A percentile compares a stretch with the other conserved stretches of the same genome.
Conservation (phyloP, 805 yeast genomes). For the Saccharomyces kudriavzevii region DNA sequence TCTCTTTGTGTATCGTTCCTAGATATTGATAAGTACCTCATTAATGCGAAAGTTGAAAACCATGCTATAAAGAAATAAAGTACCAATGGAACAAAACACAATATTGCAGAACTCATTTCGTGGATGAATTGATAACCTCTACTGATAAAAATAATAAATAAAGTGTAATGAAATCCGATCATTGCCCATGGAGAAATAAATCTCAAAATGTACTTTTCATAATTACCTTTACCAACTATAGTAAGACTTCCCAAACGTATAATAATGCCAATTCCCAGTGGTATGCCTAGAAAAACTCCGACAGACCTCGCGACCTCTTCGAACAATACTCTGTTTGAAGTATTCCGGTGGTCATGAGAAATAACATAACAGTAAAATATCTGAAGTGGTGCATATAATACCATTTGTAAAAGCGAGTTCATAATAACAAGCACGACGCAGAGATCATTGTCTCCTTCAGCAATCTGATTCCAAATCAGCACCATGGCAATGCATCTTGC, state of each 20-base stretch:
- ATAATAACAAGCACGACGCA: constrained; percentile 47
- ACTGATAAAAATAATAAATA: constrained; percentile 43
- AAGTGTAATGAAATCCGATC: constrained; percentile 45
- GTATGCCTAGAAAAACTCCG: constrained; percentile 47
- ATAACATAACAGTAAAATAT: constrained; percentile 41
- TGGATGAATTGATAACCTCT: constrained; percentile 42
- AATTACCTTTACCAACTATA: constrained; percentile 29
- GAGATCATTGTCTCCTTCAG: constrained; percentile 42
- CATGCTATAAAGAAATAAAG: constrained; percentile 42
- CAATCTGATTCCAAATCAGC: constrained; percentile 47
- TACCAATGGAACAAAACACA: constrained; percentile 43
- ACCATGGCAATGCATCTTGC: constrained; percentile 62
- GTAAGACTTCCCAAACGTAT: constrained; percentile 30
- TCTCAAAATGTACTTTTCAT: constrained; percentile 33
- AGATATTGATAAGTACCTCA: constrained; percentile 27
- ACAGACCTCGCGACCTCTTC: constrained; percentile 41
- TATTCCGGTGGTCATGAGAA: not conserved
- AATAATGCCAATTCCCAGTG: constrained; percentile 39
- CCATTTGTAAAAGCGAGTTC: constrained; percentile 44
- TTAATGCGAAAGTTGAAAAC: constrained; percentile 36
- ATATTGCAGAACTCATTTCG: constrained; percentile 41
- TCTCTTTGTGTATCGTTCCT: constrained; percentile 9
- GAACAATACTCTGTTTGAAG: constrained; percentile 24
- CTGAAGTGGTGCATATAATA: constrained; percentile 46
- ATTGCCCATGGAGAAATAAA: constrained; percentile 43